phyloP scores from a whole-genome alignment of 495 filamentous ascomycete species.

The Aspergillus homomorphus region DNA sequence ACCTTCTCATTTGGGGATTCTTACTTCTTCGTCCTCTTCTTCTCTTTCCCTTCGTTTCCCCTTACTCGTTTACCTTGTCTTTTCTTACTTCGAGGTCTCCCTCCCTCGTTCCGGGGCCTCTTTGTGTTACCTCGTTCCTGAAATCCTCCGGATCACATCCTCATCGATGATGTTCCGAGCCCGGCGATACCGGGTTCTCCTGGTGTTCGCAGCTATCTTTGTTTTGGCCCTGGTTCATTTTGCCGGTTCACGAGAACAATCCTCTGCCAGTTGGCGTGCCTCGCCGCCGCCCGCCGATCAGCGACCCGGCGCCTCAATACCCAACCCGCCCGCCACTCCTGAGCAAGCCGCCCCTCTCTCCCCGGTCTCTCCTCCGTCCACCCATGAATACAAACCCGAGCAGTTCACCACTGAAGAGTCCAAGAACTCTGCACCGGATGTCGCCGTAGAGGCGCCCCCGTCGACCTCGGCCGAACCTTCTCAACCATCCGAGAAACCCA shows the following conservation, averaged over 20 bases:
- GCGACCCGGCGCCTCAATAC: conserved; percentile 7
- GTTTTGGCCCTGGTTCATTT: conserved; percentile 67
- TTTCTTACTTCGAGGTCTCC: neutral
- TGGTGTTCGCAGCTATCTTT: conserved; percentile 65
- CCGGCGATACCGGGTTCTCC: conserved; percentile 71
- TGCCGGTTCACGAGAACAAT: conserved; percentile 33
- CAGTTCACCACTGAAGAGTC: neutral
- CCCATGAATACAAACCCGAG: conserved; percentile 3
- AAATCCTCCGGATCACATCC: neutral
- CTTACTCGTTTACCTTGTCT: neutral
- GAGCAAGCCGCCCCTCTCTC: neutral
- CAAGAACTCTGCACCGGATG: conserved; percentile 3
- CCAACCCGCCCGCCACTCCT: conserved; percentile 7
- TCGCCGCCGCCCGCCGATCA: conserved; percentile 18
- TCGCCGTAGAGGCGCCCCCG: conserved; percentile 1
- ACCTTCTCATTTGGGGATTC: neutral
- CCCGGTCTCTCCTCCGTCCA: neutral
- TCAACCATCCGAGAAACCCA: conserved; percentile 7
- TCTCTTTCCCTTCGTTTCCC: neutral
- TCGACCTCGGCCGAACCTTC: conserved; percentile 5
- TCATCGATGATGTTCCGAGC: conserved; percentile 61
- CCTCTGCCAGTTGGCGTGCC: conserved; percentile 10
- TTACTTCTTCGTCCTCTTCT: conserved; percentile 2
- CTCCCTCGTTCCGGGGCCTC: neutral
- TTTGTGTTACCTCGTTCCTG: neutral